Base-by-base conservation (phyloP, 2,329 filamentous ascomycete species). In the Nakataea oryzae region DNA sequence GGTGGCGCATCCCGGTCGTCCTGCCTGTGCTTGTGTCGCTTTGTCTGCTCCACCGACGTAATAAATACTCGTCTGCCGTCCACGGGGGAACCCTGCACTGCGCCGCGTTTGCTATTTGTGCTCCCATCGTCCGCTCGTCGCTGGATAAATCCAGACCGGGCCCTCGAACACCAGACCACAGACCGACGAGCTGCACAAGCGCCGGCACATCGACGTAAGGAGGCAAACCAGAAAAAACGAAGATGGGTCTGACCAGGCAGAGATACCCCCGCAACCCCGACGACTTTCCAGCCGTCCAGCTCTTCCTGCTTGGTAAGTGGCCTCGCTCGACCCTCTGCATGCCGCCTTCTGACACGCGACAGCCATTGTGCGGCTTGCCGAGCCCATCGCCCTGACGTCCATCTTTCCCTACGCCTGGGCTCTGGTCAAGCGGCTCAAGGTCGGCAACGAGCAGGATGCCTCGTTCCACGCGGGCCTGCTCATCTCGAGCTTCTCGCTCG, bases 351-450 rank as follows among this genome's bases (percentile, higher is more conserved):
- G 30, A 61, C 26, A 55, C 12, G 3, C 3, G 27, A 30, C 69
- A 96, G 92, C 91, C 73, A 91, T 96, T 79, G 93, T 96, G 71
- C 91, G 93, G 65, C 85, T 97, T 67, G 90, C 92, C 61, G 93
- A 97, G 75, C 93, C 93, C 27, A 93, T 97, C 69, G 92, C 93
- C 60, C 83, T 97, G 66, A 96, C 92, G 1, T 95, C 90, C 70
- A 95, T 96, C 74, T 96, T 93, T 69, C 93, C 93, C 26, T 97
- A 96, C 74, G 90, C 90, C 64, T 96, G 89, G 89, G 83, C 88
- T 64, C 86, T 93, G 67, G 87, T 93, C 67, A 90, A 90, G 74
- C 81, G 86, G 68, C 91, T 91, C 74, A 71, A 90, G 54, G 81
- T 93, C 67, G 89, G 88, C 65, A 81, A 84, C 68, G 84, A 86